Evolutionary conservation across 2,329 filamentous ascomycete genomes (phyloP).

Genomic region (Aspergillus ustus): DNA sequence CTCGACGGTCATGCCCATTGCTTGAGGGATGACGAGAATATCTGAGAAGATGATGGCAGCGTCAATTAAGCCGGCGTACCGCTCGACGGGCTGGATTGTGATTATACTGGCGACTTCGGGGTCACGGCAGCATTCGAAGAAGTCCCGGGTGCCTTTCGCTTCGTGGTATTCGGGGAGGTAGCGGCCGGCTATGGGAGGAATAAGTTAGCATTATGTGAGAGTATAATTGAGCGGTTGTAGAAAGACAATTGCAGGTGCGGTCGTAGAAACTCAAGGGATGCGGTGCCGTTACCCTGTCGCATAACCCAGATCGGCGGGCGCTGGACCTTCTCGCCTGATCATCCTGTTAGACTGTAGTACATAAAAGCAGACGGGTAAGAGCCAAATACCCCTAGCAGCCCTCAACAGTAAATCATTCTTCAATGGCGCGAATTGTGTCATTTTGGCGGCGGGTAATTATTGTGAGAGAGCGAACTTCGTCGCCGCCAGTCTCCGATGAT

Average conservation of each 20-base stretch:
- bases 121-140: constrained; percentile 95
- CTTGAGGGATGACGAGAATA: constrained; percentile 96
- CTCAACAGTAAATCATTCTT: constrained; percentile 92
- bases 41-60: constrained; percentile 99
- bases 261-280: background rate
- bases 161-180: constrained; percentile 98
- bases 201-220: background rate
- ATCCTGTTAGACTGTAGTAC: constrained; percentile 22
- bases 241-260: no score
- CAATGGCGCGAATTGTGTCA: constrained; percentile 79
- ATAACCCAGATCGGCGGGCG: constrained; percentile 98
- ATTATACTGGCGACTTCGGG: constrained; percentile 91
- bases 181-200: constrained; percentile 70
- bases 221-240: background rate
- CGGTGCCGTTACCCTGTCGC: constrained; percentile 76
- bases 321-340: constrained; percentile 82
- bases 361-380: no score
- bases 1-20: constrained; percentile 97
- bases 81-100: constrained; percentile 92
- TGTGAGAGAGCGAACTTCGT: constrained; percentile 25
- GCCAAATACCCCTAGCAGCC: constrained; percentile 77
- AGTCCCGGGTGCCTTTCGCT: constrained; percentile 87
- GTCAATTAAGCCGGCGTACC: constrained; percentile 87
- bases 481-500: constrained; percentile 14
- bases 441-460: constrained; percentile 45